A percentile compares a stretch with the other conserved stretches of the same genome.
These are phyloP conservation scores for Aspergillus cavernicola DNA, from an alignment of 495 filamentous ascomycete genomes.

Conservation along the genomic window DNA sequence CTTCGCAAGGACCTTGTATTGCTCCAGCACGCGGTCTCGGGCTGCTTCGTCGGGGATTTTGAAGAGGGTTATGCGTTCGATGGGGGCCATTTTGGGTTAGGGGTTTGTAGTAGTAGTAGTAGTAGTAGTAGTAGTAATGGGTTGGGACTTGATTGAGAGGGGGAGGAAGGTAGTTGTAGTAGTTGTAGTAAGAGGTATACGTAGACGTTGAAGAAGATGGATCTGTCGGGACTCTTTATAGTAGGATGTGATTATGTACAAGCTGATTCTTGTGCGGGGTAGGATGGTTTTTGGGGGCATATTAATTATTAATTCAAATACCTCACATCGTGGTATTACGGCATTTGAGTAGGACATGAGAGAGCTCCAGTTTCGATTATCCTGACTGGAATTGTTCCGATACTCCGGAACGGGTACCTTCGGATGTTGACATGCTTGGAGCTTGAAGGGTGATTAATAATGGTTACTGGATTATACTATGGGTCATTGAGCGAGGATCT, in stretches of 20 bases:
- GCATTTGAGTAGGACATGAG: too few species aligned
- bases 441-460: too few species aligned
- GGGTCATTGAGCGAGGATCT: too few species aligned
- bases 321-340: neutral
- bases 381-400: constrained; percentile 5
- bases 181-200: too few species aligned
- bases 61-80: constrained; percentile 58
- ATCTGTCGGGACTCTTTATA: constrained; percentile 11
- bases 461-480: too few species aligned
- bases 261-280: constrained; percentile 8
- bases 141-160: neutral
- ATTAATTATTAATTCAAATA: neutral
- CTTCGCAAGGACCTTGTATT: constrained; percentile 48
- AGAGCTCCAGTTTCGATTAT: too few species aligned
- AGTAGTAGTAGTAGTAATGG: neutral
- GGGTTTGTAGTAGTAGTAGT: neutral
- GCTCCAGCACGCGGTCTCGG: constrained; percentile 39
- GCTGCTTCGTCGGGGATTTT: constrained; percentile 51
- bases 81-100: constrained; percentile 34
- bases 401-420: constrained; percentile 6
- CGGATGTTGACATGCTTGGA: neutral
- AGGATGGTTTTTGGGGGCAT: constrained; percentile 2
- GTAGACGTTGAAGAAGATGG: too few species aligned
- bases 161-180: neutral
- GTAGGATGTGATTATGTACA: neutral